phyloP scores from a whole-genome alignment of 108 stramenopile genomes.

The Aurantiochytrium sp. region DNA sequence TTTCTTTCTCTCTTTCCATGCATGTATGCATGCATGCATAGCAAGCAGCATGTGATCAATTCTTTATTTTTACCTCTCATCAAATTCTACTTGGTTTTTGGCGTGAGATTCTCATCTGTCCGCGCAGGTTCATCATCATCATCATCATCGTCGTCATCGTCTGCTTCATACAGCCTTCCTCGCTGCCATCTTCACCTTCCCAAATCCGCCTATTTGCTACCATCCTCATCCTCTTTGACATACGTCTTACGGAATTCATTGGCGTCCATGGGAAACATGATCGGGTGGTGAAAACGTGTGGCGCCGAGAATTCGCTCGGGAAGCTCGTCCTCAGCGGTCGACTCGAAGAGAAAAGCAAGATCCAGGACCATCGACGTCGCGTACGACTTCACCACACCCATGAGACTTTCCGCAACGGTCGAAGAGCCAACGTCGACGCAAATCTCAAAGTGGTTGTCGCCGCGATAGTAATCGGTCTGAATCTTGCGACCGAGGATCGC shows the following conservation, averaged over 20 bases:
- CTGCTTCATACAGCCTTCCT: too few species aligned
- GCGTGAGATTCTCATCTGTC: too few species aligned
- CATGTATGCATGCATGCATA: neutral
- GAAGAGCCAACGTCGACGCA: neutral
- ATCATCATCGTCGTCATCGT: too few species aligned
- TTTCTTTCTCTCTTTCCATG: neutral
- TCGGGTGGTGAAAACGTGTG: neutral
- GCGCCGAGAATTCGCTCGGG: neutral
- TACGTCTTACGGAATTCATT: neutral
- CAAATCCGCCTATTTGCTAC: too few species aligned
- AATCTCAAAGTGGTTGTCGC: neutral
- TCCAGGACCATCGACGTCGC: neutral
- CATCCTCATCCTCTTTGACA: neutral
- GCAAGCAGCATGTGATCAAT: neutral
- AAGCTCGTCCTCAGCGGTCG: neutral
- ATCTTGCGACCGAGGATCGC: constrained; percentile 5
- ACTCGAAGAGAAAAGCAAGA: neutral
- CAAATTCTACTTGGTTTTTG: too few species aligned
- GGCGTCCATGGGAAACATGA: neutral
- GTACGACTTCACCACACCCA: constrained; percentile 4
- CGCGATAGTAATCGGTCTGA: neutral
- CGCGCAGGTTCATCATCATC: too few species aligned
- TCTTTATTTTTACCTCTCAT: too few species aligned
- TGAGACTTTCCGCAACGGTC: neutral
- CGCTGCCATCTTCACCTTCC: too few species aligned